Conservation (phyloP, 352 stramenopile species). For the Phytophthora crassamura region DNA sequence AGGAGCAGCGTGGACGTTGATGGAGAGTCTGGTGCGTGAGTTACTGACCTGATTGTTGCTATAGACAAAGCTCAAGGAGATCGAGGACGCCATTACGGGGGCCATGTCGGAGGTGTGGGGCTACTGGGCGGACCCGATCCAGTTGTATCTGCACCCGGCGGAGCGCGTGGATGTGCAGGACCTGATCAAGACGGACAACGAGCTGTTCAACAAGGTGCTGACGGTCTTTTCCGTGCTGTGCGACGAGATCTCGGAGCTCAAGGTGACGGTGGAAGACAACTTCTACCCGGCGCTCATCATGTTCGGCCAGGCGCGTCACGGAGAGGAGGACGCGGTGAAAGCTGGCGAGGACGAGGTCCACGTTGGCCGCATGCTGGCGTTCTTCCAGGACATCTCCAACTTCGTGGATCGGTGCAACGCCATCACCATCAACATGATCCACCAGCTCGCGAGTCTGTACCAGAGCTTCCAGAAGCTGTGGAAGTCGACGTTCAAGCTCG, state of each 20-base stretch:
- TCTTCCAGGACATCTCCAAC: constrained; percentile 92
- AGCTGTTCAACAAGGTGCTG: constrained; percentile 91
- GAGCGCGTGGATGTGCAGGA: constrained; percentile 90
- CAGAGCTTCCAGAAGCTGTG: constrained; percentile 89
- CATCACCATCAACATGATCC: constrained; percentile 92
- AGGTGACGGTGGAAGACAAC: constrained; percentile 90
- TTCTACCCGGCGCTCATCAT: constrained; percentile 91
- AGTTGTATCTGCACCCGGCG: constrained; percentile 81
- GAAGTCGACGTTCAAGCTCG: constrained; percentile 90
- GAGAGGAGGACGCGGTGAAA: constrained; percentile 75
- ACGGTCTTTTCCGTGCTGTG: constrained; percentile 91
- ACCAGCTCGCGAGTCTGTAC: constrained; percentile 89
- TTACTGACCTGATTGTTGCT: neutral
- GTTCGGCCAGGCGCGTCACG: constrained; percentile 84
- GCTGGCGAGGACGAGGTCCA: constrained; percentile 82
- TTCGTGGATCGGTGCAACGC: constrained; percentile 91
- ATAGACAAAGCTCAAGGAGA: constrained; percentile 87
- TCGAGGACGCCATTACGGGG: constrained; percentile 85
- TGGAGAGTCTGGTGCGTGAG: neutral
- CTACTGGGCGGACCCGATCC: constrained; percentile 89
- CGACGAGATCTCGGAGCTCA: constrained; percentile 91
- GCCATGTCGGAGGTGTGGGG: constrained; percentile 92
- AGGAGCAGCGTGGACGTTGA: neutral
- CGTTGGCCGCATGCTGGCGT: constrained; percentile 88
- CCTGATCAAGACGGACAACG: constrained; percentile 90